Evolutionary conservation across 75 land plant genomes (phyloP).

Genomic region (Sequoia sempervirens): DNA sequence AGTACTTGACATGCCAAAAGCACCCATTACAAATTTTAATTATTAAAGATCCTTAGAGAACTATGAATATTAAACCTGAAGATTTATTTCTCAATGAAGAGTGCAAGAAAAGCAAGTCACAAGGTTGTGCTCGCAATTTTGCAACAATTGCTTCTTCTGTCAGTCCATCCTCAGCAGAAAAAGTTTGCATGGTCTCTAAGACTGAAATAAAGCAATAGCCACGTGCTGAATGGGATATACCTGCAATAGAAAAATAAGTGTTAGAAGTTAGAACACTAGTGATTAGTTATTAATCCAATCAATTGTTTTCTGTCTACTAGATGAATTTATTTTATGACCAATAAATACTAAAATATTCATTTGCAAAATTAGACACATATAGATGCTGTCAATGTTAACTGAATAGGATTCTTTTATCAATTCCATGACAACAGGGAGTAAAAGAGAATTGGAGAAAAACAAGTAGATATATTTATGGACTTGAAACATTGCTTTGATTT

Average conservation of each 20-base stretch:
- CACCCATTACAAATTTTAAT: not conserved
- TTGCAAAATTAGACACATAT: not conserved
- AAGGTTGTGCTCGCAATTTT: conserved; percentile 72
- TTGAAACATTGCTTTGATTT: too few relatives aligned
- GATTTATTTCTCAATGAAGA: conserved; percentile 59
- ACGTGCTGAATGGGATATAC: conserved; percentile 80
- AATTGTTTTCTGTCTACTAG: not conserved
- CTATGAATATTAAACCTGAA: conserved; percentile 47
- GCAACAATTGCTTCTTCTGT: conserved; percentile 96
- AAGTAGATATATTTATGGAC: not conserved
- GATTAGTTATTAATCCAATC: not conserved
- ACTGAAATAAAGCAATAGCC: conserved; percentile 78
- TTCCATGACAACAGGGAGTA: not conserved
- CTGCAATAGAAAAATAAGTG: conserved; percentile 13
- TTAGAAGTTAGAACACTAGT: not conserved
- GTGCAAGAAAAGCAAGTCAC: conserved; percentile 82
- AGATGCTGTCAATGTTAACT: not conserved
- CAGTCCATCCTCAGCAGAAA: conserved; percentile 75
- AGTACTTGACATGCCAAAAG: not conserved
- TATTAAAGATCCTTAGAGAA: not conserved
- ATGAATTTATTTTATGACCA: not conserved
- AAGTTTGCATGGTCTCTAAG: conserved; percentile 91
- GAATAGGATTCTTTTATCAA: not conserved
- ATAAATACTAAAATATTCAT: not conserved
- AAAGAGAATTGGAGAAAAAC: not conserved